Percentiles rank a stretch among this genome's conserved stretches.
phyloP scores from a whole-genome alignment of 768 basidiomycete species.

The Phaeotremella skinneri region DNA sequence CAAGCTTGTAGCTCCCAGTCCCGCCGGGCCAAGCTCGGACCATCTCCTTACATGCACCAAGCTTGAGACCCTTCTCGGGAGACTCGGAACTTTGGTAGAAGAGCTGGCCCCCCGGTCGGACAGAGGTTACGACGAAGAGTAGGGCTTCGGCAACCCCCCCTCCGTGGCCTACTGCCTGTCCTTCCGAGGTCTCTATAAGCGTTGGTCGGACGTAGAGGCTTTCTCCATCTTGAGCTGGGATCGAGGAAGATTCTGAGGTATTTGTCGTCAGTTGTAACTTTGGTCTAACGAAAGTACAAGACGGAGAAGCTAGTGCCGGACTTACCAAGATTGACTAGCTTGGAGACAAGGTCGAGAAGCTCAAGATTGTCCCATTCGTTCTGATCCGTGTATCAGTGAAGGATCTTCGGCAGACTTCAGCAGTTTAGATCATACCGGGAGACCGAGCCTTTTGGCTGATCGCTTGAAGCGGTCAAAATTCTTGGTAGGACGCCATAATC shows the following conservation, averaged over 20 bases:
- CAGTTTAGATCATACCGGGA: not conserved
- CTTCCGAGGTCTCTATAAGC: not conserved
- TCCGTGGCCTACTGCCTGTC: not conserved
- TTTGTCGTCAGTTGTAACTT: too few species aligned
- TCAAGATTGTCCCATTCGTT: not conserved
- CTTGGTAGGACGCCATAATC: not conserved
- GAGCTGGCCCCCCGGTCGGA: not conserved
- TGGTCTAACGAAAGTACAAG: too few species aligned
- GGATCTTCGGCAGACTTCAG: not conserved
- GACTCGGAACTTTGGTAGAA: not conserved
- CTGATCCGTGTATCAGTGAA: not conserved
- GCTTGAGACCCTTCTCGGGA: not conserved
- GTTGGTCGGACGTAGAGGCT: not conserved
- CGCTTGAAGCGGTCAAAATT: not conserved
- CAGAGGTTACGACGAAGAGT: not conserved
- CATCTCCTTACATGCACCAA: not conserved
- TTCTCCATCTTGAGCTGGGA: not conserved
- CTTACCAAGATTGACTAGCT: not conserved
- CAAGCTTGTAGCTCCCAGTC: conserved; percentile 2
- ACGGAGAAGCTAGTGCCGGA: too few species aligned
- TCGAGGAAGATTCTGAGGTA: not conserved
- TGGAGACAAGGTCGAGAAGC: not conserved
- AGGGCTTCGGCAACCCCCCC: not conserved
- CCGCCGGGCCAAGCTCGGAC: conserved; percentile 7
- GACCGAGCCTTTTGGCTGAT: not conserved